phyloP scores from a whole-genome alignment of 768 basidiomycete species.

The Pisolithus microcarpus region DNA sequence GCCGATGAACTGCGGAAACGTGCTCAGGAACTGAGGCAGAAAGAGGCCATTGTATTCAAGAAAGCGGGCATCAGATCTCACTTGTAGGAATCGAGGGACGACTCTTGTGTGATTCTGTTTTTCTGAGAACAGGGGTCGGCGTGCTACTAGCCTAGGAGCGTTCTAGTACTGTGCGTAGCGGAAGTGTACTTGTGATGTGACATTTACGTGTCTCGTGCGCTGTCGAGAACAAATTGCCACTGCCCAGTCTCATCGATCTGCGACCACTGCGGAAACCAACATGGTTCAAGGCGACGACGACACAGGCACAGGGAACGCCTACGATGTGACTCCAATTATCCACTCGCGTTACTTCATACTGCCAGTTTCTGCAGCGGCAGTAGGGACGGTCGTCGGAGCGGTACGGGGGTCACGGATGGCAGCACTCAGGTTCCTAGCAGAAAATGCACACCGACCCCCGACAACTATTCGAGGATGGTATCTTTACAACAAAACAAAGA shows the following conservation, averaged over 20 bases:
- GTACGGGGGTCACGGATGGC: slow-evolving; percentile 65
- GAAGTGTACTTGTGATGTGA: too few species aligned
- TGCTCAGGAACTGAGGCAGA: slow-evolving; percentile 48
- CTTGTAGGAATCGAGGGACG: slow-evolving; percentile 28
- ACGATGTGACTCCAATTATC: slow-evolving; percentile 26
- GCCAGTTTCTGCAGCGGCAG: slow-evolving; percentile 49
- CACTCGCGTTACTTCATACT: slow-evolving; percentile 52
- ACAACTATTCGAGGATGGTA: slow-evolving; percentile 89
- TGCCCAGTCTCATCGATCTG: not conserved
- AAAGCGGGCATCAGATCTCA: slow-evolving; percentile 56
- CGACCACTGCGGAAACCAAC: not conserved
- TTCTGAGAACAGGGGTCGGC: too few species aligned
- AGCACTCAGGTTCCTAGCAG: slow-evolving; percentile 80
- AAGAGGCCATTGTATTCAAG: slow-evolving; percentile 52
- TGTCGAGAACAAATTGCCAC: not conserved
- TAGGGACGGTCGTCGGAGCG: slow-evolving; percentile 65
- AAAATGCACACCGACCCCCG: slow-evolving; percentile 85
- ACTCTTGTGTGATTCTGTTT: too few species aligned
- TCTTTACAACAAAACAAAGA: slow-evolving; percentile 94
- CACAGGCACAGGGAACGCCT: slow-evolving; percentile 7
- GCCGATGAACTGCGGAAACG: slow-evolving; percentile 54
- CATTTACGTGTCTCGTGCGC: too few species aligned
- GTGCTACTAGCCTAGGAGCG: not conserved
- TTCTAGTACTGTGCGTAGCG: too few species aligned
- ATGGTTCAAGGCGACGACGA: slow-evolving; percentile 15